Evolutionary conservation across 2,329 filamentous ascomycete genomes (phyloP), one percentile per base, ranked within the genome.

Genomic region (Lecanoromycetidae sp.): DNA sequence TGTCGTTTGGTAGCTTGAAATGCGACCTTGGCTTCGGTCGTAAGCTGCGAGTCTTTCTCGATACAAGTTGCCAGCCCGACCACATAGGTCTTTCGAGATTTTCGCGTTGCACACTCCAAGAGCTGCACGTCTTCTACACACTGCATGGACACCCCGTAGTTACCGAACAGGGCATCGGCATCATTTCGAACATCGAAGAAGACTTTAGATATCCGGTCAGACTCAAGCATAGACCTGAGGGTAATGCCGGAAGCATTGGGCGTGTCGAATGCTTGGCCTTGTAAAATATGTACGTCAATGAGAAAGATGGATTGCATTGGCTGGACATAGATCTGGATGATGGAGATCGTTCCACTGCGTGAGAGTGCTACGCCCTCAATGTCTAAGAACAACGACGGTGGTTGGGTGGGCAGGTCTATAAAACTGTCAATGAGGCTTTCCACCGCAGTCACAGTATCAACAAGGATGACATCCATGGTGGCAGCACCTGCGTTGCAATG

Each of bases 131-230:
- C 74, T 2, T 68, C 51, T 8, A 78, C 56, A 0, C 71, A 68
- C 0, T 53, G 49, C 0, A 79, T 54, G 0, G 47, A 20, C 50
- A 80, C 62, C 0, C 55, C 33, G 51, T 61, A 77, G 27, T 66
- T 69, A 36, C 35, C 56, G 55, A 64, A 75, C 0, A 80, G 58
- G 0, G 75, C 74, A 53, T 79, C 71, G 0, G 76, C 74, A 54
- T 78, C 74, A 52, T 72, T 74, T 2, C 75, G 71, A 13, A 80
- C 63, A 50, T 80, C 76, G 54, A 77, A 79, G 50, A 79, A 67
- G 25, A 71, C 69, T 52, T 79, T 79, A 12, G 55, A 43, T 19
- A 62, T 61, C 0, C 52, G 35, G 27, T 38, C 20, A 5, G 51
- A 43, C 49, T 65, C 29, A 2, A 64, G 56, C 27, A 63, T 57